Conservation (phyloP, 805 yeast genomes). For the Ogataea allantospora region DNA sequence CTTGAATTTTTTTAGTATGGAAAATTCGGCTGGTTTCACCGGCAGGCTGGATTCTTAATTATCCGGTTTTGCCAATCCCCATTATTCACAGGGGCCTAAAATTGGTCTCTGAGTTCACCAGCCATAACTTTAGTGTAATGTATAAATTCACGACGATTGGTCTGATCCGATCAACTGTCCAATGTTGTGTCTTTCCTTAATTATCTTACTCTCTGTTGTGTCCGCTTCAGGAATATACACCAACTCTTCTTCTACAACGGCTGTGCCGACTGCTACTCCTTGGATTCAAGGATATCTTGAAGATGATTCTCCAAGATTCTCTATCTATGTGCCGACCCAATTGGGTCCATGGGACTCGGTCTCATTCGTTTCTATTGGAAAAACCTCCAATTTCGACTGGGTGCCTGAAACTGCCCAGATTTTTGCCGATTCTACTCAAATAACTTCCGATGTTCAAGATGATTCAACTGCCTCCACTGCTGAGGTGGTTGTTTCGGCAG, state of each 20-base stretch:
- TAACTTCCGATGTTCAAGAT: slow-evolving; percentile 13
- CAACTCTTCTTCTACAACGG: slow-evolving; percentile 9
- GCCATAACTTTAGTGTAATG: not conserved
- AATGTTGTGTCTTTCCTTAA: slow-evolving; percentile 11
- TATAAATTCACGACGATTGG: not conserved
- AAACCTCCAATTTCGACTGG: slow-evolving; percentile 21
- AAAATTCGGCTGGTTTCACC: not conserved
- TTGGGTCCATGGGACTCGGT: slow-evolving; percentile 21
- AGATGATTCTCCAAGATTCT: slow-evolving; percentile 19
- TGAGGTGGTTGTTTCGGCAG: slow-evolving; percentile 13
- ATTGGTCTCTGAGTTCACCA: not conserved
- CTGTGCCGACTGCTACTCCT: slow-evolving; percentile 18
- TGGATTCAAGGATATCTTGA: slow-evolving; percentile 19
- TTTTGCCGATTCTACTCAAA: slow-evolving; percentile 8
- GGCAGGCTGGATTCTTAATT: slow-evolving; percentile 4
- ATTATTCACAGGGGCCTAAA: not conserved
- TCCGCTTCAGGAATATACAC: slow-evolving; percentile 10
- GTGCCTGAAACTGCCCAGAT: slow-evolving; percentile 16
- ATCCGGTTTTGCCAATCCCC: slow-evolving; percentile 2
- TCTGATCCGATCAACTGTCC: not conserved
- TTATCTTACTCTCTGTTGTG: slow-evolving; percentile 5
- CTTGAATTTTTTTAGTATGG: not conserved
- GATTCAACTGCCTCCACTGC: slow-evolving; percentile 12
- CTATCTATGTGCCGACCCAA: slow-evolving; percentile 22
- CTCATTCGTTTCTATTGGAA: slow-evolving; percentile 18